A percentile compares a stretch with the other conserved stretches of the same genome.
Conservation (phyloP, 169 alveolate genomes). For the Theileria sp. region DNA sequence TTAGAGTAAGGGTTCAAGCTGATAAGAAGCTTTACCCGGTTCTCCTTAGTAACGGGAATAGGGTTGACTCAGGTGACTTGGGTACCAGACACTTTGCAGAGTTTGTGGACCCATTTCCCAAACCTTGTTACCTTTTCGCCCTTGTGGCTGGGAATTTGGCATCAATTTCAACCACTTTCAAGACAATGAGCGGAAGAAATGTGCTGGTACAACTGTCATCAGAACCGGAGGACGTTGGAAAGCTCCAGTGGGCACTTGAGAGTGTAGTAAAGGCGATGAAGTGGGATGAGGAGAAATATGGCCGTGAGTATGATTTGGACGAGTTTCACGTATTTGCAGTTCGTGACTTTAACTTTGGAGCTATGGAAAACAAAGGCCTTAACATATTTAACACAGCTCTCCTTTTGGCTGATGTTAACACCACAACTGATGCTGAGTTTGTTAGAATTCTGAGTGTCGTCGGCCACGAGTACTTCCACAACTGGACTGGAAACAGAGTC, state of each 20-base stretch:
- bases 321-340: conserved; percentile 87
- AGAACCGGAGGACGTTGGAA: conserved; percentile 79
- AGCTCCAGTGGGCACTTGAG: conserved; percentile 85
- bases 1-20: conserved; percentile 82
- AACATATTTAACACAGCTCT: conserved; percentile 87
- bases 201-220: conserved; percentile 79
- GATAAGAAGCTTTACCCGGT: conserved; percentile 84
- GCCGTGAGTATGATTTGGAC: conserved; percentile 88
- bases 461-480: conserved; percentile 93
- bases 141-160: conserved; percentile 88
- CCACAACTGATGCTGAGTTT: conserved; percentile 85
- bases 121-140: conserved; percentile 91
- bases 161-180: conserved; percentile 71
- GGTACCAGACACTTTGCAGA: conserved; percentile 80
- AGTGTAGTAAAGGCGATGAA: conserved; percentile 85
- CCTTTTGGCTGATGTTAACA: conserved; percentile 83
- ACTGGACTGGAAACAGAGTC: conserved; percentile 92
- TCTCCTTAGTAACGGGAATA: conserved; percentile 84
- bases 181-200: conserved; percentile 77
- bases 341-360: conserved; percentile 89
- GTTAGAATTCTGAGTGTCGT: conserved; percentile 84
- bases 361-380: conserved; percentile 91
- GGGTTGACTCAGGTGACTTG: conserved; percentile 73
- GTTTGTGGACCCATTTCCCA: conserved; percentile 87
- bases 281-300: conserved; percentile 90